Evolutionary conservation across 2,329 filamentous ascomycete species (phyloP).

Genomic region (Cladophialophora chaetospira): DNA sequence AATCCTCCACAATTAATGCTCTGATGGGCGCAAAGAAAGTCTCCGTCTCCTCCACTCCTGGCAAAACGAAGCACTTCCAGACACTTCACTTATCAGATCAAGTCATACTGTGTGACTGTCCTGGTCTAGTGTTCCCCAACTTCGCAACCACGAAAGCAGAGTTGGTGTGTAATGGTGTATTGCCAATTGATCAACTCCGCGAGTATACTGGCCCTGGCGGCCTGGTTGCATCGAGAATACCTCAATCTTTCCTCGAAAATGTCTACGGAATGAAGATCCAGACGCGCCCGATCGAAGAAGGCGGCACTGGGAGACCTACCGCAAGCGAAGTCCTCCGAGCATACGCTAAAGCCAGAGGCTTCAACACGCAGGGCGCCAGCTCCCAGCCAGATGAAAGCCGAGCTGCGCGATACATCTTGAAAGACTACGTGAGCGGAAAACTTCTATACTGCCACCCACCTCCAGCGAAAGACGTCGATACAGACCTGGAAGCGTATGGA

Average conservation of each 20-base stretch:
- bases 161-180: conserved; percentile 88
- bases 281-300: conserved; percentile 81
- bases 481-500: conserved; percentile 56
- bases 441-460: conserved; percentile 89
- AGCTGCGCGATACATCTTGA: conserved; percentile 84
- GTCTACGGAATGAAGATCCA: conserved; percentile 90
- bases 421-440: conserved; percentile 97
- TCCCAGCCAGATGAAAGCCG: conserved; percentile 85
- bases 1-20: conserved; percentile 98
- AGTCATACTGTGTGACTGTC: conserved; percentile 94
- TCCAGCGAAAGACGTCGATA: conserved; percentile 59
- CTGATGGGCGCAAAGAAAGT: conserved; percentile 99
- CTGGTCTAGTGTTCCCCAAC: conserved; percentile 97
- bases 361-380: conserved; percentile 79
- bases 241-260: conserved; percentile 84
- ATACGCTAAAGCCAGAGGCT: conserved; percentile 87
- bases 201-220: conserved; percentile 87
- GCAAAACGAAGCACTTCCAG: conserved; percentile 99
- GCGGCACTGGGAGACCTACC: conserved; percentile 83
- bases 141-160: conserved; percentile 97
- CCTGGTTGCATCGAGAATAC: conserved; percentile 81
- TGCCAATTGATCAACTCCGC: conserved; percentile 94
- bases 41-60: conserved; percentile 93
- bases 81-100: conserved; percentile 90
- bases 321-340: conserved; percentile 81